Percentiles rank a stretch among this genome's conserved stretches.
phyloP scores from a whole-genome alignment of 148 eudicot genomes.

The Beta vulgaris region DNA sequence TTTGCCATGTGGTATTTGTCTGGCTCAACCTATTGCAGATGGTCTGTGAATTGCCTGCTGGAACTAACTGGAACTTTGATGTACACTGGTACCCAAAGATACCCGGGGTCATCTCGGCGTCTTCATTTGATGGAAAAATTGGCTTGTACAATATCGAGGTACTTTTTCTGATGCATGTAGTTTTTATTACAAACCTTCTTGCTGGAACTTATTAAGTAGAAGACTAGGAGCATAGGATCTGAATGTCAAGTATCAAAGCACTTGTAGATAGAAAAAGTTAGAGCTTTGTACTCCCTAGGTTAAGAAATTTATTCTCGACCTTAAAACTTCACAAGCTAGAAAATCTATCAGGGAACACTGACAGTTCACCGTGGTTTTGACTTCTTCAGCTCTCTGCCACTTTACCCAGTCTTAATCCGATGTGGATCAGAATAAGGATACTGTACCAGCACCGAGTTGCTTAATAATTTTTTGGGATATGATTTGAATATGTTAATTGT shows the following conservation, averaged over 20 bases:
- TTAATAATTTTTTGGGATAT: background rate
- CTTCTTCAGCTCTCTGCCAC: background rate
- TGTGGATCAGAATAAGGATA: background rate
- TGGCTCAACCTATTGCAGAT: slow-evolving; percentile 53
- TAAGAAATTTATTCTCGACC: background rate
- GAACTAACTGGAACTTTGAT: slow-evolving; percentile 91
- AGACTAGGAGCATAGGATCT: background rate
- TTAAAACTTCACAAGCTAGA: background rate
- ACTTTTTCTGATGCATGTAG: slow-evolving; percentile 17
- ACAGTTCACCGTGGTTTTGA: background rate
- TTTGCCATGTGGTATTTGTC: slow-evolving; percentile 7
- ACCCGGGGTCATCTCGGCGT: slow-evolving; percentile 95
- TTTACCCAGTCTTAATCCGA: background rate
- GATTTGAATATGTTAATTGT: too few relatives aligned
- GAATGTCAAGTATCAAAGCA: background rate
- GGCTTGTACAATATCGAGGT: slow-evolving; percentile 93
- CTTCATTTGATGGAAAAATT: slow-evolving; percentile 95
- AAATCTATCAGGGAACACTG: background rate
- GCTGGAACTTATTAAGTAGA: background rate
- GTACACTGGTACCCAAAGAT: slow-evolving; percentile 94
- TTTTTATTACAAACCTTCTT: background rate
- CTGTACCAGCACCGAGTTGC: background rate
- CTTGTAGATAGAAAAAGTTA: background rate
- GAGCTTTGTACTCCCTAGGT: background rate
- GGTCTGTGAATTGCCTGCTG: slow-evolving; percentile 86